Base-by-base conservation (phyloP, 2,329 filamentous ascomycete genomes). In the Fusarium staphyleae region DNA sequence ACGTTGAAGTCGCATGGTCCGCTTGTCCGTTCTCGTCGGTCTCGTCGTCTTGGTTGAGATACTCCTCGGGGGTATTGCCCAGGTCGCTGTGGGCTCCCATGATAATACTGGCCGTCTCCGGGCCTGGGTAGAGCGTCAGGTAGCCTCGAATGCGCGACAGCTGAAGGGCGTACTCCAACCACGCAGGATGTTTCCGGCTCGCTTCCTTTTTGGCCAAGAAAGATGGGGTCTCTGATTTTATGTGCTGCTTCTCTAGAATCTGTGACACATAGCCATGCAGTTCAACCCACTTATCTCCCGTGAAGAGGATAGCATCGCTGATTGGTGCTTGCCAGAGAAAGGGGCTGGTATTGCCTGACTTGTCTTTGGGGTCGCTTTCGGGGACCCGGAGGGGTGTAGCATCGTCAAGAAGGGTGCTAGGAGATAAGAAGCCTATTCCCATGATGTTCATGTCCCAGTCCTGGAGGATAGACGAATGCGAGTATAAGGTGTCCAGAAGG, bases 241-340 rank as follows among this genome's bases (percentile, higher is more conserved):
- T 46, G 29, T 74, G 72, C 34, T 78, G 75, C 14, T 69, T 69
- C 26, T 79, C 75, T 13, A 93, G 75, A 6, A 87, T 78, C 40
- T 83, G 81, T 10, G 88, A 84, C 2, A 96, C 81, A 64, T 96
- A 95, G 10, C 86, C 83, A 69, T 97, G 92, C 9, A 96, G 81
- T 63, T 96, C 90, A 11, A 84, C 77, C 95, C 95, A 99, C 68
- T 88, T 92, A 40, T 91, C 85, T 35, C 93, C 92, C 49, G 95
- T 86, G 69, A 93, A 88, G 9, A 99, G 79, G 10, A 87, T 84
- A 1, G 93, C 93, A 59, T 95, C 89, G 67, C 88, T 90, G 60
- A 87, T 89, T 5, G 93, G 93, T 2, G 87, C 85, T 73, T 96
- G 89, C 87, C 92, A 96, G 8, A 96, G 77, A 66, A 96, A 96